phyloP scores from a whole-genome alignment of 805 yeast species.

The Wickerhamiella australiensis region DNA sequence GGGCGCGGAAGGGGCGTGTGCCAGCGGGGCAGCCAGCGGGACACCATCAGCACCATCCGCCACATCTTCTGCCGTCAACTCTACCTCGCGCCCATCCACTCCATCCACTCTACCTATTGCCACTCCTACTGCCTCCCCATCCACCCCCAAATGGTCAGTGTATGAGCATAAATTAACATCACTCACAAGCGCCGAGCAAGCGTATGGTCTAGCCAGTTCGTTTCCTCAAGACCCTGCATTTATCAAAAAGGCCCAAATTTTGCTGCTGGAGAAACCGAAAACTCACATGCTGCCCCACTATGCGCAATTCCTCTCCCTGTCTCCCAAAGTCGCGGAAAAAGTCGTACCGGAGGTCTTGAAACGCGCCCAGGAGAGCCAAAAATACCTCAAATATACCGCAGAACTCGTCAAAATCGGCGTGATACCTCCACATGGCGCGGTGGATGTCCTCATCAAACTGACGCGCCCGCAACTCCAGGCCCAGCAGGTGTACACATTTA shows the following conservation, averaged over 20 bases:
- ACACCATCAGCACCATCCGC: too few species aligned
- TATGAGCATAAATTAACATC: slow-evolving; percentile 6
- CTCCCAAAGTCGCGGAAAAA: background rate
- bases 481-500: background rate
- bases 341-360: background rate
- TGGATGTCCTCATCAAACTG: slow-evolving; percentile 8
- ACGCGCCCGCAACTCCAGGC: slow-evolving; percentile 4
- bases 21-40: too few species aligned
- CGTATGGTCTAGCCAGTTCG: background rate
- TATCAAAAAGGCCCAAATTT: background rate
- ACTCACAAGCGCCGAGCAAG: background rate
- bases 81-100: too few species aligned
- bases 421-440: background rate
- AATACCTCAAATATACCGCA: slow-evolving; percentile 1
- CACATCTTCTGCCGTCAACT: too few species aligned
- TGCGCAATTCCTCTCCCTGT: background rate
- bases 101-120: background rate
- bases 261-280: slow-evolving; percentile 2
- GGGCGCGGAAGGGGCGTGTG: too few species aligned
- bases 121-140: background rate
- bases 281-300: slow-evolving; percentile 7
- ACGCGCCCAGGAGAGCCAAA: background rate
- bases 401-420: slow-evolving; percentile 3
- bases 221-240: background rate
- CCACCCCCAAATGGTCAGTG: slow-evolving; percentile 4